These are phyloP conservation scores for Beauveria sp. DNA, from an alignment of 2,329 filamentous ascomycete genomes.

Conservation along the genomic window DNA sequence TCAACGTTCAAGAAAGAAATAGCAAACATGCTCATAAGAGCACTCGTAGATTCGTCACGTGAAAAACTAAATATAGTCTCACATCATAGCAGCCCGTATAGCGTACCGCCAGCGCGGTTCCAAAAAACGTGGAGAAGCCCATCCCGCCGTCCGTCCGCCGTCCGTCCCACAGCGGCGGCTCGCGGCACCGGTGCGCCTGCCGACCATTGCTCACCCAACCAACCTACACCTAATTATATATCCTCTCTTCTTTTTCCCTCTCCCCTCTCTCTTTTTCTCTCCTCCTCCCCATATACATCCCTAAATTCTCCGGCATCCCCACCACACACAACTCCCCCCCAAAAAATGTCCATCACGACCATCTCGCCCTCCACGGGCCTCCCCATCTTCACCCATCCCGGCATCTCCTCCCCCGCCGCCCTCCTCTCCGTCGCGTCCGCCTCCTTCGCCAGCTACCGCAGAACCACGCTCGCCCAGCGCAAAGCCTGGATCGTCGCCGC, in stretches of 20 bases:
- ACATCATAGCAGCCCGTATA: too few species aligned
- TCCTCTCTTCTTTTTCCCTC: neutral
- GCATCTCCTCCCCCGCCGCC: constrained; percentile 43
- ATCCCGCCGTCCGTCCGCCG: neutral
- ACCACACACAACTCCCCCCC: neutral
- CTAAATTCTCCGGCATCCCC: neutral
- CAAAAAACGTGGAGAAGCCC: neutral
- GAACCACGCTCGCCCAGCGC: constrained; percentile 65
- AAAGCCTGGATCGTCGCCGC: constrained; percentile 76
- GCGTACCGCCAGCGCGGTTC: neutral
- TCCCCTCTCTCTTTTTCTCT: neutral
- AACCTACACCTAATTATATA: too few species aligned
- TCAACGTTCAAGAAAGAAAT: too few species aligned
- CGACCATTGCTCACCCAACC: neutral
- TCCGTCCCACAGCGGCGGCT: constrained; percentile 5
- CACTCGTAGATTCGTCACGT: too few species aligned
- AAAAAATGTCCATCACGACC: constrained; percentile 30
- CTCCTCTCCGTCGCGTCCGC: constrained; percentile 52
- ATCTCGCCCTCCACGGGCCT: constrained; percentile 65
- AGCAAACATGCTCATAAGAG: too few species aligned
- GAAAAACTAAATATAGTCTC: too few species aligned
- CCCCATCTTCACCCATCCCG: constrained; percentile 53
- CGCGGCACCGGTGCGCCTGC: constrained; percentile 5
- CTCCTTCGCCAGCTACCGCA: constrained; percentile 69
- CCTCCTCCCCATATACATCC: neutral